Evolutionary conservation across 306 rosid genomes (phyloP), one percentile per base, ranked within the genome.

Genomic region (Prunus dulcis): DNA sequence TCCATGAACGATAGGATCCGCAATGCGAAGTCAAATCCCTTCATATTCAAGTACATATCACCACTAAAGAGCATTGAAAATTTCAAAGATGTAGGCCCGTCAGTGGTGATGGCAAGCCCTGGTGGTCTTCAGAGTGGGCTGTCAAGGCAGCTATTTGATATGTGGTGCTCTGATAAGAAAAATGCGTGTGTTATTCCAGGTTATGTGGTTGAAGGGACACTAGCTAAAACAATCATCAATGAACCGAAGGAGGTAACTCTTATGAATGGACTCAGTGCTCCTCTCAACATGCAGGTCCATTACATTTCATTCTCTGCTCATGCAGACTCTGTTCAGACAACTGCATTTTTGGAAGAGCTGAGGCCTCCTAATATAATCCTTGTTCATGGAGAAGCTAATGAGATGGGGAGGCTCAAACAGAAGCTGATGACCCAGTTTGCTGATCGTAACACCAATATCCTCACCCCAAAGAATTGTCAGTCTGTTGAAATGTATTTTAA

Each of bases 81-180:
- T 80, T 91, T 93, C 78, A 91, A 91, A 64, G 97, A 94, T 65
- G 89, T 94, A 3, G 97, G 95, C 53, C 96, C 97, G 6, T 91
- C 92, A 6, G 98, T 92, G 45, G 95, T 94, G 75, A 94, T 94
- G 98, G 98, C 98, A n/a, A 94, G 98, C 78, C 98, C 98, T 6
- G 74, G 93, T 77, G 93, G 88, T 49, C 91, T 94, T 76, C 98
- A 94, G 76, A 91, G 98, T 56, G 98, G 98, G 30, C 79, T 94
- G 82, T 94, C 97, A 18, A 78, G 97, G 23, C 97, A 94, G 75
- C 86, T 94, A 50, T 94, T 94, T 58, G 98, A 94, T 76, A 80
- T 71, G 88, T 94, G 98, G 98, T 94, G 97, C 89, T 88, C 97
- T 58, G 96, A 90, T 81, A 90, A 92, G 84, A 94, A 81, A 76